Conservation (phyloP, 257 asterid genomes). For the Solanum pimpinellifolium region DNA sequence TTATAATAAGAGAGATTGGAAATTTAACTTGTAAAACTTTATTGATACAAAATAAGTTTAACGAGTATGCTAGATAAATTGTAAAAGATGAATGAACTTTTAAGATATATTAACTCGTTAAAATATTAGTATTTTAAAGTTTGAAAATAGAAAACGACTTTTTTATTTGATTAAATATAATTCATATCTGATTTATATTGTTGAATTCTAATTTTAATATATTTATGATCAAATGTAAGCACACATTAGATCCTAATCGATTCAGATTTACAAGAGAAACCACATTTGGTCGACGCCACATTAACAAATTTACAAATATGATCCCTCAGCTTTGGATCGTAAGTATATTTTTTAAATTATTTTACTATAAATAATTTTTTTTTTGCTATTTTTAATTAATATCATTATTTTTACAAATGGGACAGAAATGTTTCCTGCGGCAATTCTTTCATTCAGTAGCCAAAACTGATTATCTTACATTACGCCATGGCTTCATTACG, state of each 20-base stretch:
- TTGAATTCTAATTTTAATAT: not conserved
- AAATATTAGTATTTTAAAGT: not conserved
- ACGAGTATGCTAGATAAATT: not conserved
- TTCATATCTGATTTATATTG: not conserved
- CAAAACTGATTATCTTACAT: conserved; percentile 60
- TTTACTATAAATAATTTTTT: no score
- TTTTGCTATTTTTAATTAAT: not conserved
- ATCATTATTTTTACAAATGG: not conserved
- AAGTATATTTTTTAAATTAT: conserved; percentile 1
- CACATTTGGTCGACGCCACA: conserved; percentile 60
- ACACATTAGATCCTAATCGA: conserved; percentile 52
- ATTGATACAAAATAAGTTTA: no score
- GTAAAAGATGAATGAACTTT: not conserved
- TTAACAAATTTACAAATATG: conserved; percentile 18
- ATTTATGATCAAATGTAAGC: not conserved
- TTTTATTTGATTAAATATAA: not conserved
- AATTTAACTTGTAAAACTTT: no score
- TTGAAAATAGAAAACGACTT: not conserved
- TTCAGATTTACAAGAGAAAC: conserved; percentile 61
- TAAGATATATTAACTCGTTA: no score
- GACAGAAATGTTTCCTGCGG: conserved; percentile 61
- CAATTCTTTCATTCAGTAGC: conserved; percentile 70
- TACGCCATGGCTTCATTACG: conserved; percentile 76
- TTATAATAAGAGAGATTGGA: not conserved
- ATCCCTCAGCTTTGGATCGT: conserved; percentile 42